Percentiles rank a stretch among this genome's conserved stretches.
phyloP scores from a whole-genome alignment of 2,329 filamentous ascomycete genomes.

The Akanthomyces dipterigenus region DNA sequence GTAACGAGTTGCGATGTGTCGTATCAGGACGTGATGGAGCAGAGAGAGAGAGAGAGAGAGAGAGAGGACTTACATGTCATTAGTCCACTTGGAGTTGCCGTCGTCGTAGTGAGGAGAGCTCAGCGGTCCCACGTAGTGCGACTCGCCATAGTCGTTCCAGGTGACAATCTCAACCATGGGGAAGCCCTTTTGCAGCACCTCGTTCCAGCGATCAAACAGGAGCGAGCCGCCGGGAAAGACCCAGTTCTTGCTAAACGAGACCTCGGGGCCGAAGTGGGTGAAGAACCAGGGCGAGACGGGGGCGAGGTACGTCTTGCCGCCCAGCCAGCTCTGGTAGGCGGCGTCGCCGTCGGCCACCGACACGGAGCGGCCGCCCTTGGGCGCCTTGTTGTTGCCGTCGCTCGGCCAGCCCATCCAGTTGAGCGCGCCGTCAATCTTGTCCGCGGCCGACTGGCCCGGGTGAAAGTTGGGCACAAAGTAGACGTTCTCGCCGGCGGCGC shows the following conservation, averaged over 20 bases:
- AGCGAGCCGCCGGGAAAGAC: conserved; percentile 52
- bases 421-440: conserved; percentile 38
- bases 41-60: neutral
- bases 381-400: conserved; percentile 43
- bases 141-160: conserved; percentile 48
- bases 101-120: conserved; percentile 35
- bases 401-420: conserved; percentile 42
- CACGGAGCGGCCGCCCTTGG: conserved; percentile 30
- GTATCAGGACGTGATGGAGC: neutral
- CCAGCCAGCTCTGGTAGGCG: conserved; percentile 28
- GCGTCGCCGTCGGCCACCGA: conserved; percentile 34
- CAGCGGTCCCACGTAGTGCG: conserved; percentile 46
- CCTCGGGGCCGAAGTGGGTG: conserved; percentile 39
- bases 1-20: neutral
- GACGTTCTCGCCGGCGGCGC: conserved; percentile 36
- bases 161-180: conserved; percentile 41
- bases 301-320: conserved; percentile 41
- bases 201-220: conserved; percentile 52
- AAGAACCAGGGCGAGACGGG: conserved; percentile 39
- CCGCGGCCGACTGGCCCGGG: conserved; percentile 30
- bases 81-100: conserved; percentile 41
- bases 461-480: conserved; percentile 46
- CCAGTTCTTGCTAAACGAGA: conserved; percentile 46
- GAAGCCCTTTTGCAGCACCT: conserved; percentile 36
- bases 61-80: conserved; percentile 35